Percentiles rank a stretch among this genome's conserved stretches.
Conservation (phyloP, 306 rosid species). For the Vicia faba region DNA sequence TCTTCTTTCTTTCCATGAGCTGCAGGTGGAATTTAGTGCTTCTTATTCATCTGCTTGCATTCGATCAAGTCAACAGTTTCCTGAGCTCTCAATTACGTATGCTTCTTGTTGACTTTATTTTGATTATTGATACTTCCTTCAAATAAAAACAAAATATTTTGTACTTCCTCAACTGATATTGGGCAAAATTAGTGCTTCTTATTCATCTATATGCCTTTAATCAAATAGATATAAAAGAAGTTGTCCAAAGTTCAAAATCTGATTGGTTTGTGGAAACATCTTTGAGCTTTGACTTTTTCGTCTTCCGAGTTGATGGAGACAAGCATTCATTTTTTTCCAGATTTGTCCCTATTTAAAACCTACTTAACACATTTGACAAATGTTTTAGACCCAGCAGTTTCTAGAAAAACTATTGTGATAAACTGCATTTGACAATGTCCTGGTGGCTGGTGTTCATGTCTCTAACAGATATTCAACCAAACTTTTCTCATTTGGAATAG, state of each 20-base stretch:
- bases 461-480: constrained; percentile 81
- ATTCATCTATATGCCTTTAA: neutral
- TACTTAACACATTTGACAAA: neutral
- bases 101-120: constrained; percentile 41
- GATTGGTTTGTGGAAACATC: constrained; percentile 4
- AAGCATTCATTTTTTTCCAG: constrained; percentile 2
- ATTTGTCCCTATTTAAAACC: constrained; percentile 6
- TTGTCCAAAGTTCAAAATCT: constrained; percentile 17
- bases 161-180: neutral
- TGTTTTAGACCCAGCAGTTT: constrained; percentile 4
- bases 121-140: constrained; percentile 2
- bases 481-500: constrained; percentile 78
- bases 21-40: constrained; percentile 76
- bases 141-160: constrained; percentile 4
- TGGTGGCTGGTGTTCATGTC: constrained; percentile 30
- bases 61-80: constrained; percentile 72
- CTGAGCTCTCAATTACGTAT: constrained; percentile 88
- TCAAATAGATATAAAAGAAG: constrained; percentile 13
- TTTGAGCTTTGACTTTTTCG: neutral
- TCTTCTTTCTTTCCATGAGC: constrained; percentile 18
- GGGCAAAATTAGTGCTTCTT: too few species aligned
- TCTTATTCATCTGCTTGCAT: constrained; percentile 70
- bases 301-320: neutral
- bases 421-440: constrained; percentile 23
- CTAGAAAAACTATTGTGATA: constrained; percentile 9